Percentiles rank a stretch among this genome's conserved stretches.
Evolutionary conservation across 345 rosid genomes (phyloP).

Genomic region (Excoecaria cochinchinensis): DNA sequence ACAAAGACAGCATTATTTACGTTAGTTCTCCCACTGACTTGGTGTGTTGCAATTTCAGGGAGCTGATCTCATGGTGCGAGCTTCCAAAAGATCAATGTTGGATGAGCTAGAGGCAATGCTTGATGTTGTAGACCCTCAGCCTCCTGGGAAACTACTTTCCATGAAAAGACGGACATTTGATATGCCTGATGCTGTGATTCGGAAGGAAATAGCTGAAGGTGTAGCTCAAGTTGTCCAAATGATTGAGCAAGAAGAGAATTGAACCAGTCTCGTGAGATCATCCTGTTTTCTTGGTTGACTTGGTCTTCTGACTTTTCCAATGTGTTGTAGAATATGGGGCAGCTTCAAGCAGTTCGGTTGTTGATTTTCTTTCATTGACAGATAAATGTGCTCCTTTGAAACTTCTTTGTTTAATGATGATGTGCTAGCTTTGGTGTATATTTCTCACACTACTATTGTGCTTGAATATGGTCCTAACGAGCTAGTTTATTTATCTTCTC

Average conservation of each 20-base stretch:
- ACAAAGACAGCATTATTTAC: not conserved
- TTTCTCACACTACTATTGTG: not conserved
- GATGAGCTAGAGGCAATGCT: slow-evolving; percentile 93
- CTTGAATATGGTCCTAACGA: not conserved
- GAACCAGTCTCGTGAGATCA: slow-evolving; percentile 5
- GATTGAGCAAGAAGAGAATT: slow-evolving; percentile 56
- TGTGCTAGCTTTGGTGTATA: not conserved
- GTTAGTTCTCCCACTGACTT: not conserved
- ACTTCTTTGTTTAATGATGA: not conserved
- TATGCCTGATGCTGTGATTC: slow-evolving; percentile 71
- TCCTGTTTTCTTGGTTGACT: not conserved
- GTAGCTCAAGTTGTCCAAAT: slow-evolving; percentile 82
- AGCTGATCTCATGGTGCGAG: slow-evolving; percentile 75
- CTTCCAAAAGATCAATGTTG: slow-evolving; percentile 77
- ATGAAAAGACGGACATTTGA: slow-evolving; percentile 83
- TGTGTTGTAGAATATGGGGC: slow-evolving; percentile 9
- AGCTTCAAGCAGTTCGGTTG: not conserved
- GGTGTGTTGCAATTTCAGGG: slow-evolving; percentile 44
- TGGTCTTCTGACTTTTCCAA: not conserved
- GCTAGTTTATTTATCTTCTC: not conserved
- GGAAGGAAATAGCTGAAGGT: slow-evolving; percentile 73
- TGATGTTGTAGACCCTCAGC: slow-evolving; percentile 87
- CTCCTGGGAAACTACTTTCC: slow-evolving; percentile 60
- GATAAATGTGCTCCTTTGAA: not conserved
- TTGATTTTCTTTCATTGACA: not conserved